Evolutionary conservation across 176 grass and related monocot genomes (phyloP), one percentile per base, ranked within the genome.

Genomic region (Rhynchospora breviuscula): DNA sequence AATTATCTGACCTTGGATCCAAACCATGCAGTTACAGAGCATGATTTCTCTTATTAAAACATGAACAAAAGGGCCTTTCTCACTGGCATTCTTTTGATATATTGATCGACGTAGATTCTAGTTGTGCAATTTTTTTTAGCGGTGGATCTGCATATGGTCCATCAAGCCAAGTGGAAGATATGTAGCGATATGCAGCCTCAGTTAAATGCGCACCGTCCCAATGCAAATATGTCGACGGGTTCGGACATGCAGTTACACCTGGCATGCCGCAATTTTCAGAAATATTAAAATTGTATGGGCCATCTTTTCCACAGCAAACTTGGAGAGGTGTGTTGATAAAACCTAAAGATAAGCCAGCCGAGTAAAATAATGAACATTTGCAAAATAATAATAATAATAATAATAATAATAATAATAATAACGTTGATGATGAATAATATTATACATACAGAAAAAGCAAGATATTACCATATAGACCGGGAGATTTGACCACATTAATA

Each of bases 191-290:
- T 17, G 91, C 94, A 0, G 89, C 87, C 85, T 97, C 94, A 0
- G 94, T 97, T 79, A 97, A 85, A 78, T 97, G 91, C 72, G 91
- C 86, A 17, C 91, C 94, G 29, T 97, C 94, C 94, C 94, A 97
- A 86, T 75, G 87, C 51, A 93, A 79, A 65, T 93, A 88, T 62
- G 79, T 81, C 0, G 54, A 85, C 2, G 91, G 86, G 49, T 91
- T 65, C 1, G 83, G 1, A 88, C 91, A 97, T 46, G 84, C 84
- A 65, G 45, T 88, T 8, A 84, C 46, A 0, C 91, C 86, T 4
- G 81, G 0, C 84, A 85, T 84, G 81, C 89, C 89, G 33, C 94
- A 97, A 75, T 74, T 67, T 18, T 84, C 80, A 17, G 68, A 64
- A 71, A 86, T 84, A 75, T 90, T 90, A 83, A 91, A 91, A 85